A percentile compares a stretch with the other conserved stretches of the same genome.
These are phyloP conservation scores for Colletotrichum acutatum DNA, from an alignment of 2,329 filamentous ascomycete genomes.

Conservation along the genomic window DNA sequence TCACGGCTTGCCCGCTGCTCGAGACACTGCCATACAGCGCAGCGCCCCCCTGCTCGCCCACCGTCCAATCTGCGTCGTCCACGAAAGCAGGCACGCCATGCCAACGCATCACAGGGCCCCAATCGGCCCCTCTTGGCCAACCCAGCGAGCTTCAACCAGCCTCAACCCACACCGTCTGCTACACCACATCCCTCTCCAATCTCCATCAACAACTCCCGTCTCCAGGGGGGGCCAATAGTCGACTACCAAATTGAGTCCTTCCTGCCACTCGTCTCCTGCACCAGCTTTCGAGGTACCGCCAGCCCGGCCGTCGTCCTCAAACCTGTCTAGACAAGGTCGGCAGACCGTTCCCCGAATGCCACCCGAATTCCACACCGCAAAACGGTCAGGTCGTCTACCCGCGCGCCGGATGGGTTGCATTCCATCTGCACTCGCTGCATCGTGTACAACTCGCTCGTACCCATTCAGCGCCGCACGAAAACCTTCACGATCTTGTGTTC, in stretches of 20 bases:
- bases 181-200: slow-evolving; percentile 10
- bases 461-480: neutral
- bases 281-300: neutral
- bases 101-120: slow-evolving; percentile 37
- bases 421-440: neutral
- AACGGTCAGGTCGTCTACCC: neutral
- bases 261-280: slow-evolving; percentile 18
- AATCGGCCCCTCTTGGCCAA: slow-evolving; percentile 26
- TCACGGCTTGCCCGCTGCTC: slow-evolving; percentile 1
- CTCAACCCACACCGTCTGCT: slow-evolving; percentile 24
- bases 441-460: neutral
- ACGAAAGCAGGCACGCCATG: slow-evolving; percentile 37
- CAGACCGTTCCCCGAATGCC: slow-evolving; percentile 2
- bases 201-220: slow-evolving; percentile 4
- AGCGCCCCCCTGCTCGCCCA: slow-evolving; percentile 19
- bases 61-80: slow-evolving; percentile 38
- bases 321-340: neutral
- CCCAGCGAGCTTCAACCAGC: slow-evolving; percentile 21
- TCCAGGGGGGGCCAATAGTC: slow-evolving; percentile 18
- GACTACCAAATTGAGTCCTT: slow-evolving; percentile 16
- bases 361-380: neutral
- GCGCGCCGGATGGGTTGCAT: neutral
- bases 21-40: slow-evolving; percentile 6
- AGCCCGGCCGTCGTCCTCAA: neutral
- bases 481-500: neutral